These are phyloP conservation scores for Chenopodium album DNA, from an alignment of 148 eudicot genomes.

Conservation along the genomic window DNA sequence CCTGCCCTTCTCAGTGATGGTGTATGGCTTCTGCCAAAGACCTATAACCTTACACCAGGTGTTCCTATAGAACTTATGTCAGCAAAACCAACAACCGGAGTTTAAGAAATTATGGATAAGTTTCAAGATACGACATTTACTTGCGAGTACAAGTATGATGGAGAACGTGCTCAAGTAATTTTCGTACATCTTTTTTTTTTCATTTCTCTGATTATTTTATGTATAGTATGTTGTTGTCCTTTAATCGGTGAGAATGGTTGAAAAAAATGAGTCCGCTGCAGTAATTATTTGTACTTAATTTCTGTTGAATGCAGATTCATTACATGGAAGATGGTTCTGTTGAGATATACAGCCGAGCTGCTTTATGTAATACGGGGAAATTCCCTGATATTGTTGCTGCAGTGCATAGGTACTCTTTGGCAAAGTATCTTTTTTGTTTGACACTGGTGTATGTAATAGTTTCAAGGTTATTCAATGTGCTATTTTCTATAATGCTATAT, in stretches of 20 bases:
- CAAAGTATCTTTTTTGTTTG: neutral
- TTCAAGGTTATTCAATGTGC: neutral
- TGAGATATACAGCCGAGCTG: conserved; percentile 93
- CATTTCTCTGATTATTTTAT: neutral
- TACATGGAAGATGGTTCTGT: conserved; percentile 85
- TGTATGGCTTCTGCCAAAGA: conserved; percentile 75
- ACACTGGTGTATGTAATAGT: neutral
- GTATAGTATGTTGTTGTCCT: neutral
- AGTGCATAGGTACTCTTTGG: conserved; percentile 47
- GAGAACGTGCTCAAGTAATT: conserved; percentile 94
- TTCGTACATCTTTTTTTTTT: neutral
- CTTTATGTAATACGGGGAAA: conserved; percentile 84
- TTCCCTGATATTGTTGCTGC: conserved; percentile 82
- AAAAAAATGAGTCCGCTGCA: neutral
- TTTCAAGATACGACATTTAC: conserved; percentile 86
- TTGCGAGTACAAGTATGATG: conserved; percentile 97
- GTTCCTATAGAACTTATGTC: conserved; percentile 95
- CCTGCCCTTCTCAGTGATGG: conserved; percentile 73
- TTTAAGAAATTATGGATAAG: conserved; percentile 87
- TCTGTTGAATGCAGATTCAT: conserved; percentile 59
- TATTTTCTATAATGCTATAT: neutral
- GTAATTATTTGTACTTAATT: neutral
- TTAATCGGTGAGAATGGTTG: neutral
- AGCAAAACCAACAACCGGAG: conserved; percentile 91
- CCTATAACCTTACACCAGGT: conserved; percentile 76